Conservation (phyloP, 2,329 filamentous ascomycete species). For the Cordyceps javanica region DNA sequence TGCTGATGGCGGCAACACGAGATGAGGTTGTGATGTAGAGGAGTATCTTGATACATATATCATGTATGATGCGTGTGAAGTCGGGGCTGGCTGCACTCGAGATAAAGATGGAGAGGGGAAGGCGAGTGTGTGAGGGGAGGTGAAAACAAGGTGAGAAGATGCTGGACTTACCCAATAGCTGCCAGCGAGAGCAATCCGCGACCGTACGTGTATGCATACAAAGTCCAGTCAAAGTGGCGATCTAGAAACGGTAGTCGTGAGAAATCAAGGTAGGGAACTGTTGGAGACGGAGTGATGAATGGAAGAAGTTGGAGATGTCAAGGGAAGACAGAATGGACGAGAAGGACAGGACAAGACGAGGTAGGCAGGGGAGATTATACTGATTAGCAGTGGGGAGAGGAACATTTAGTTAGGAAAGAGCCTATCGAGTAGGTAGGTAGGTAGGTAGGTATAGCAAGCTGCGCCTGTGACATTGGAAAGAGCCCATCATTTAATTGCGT, state of each 20-base stretch:
- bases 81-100: background rate
- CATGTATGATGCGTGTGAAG: background rate
- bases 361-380: background rate
- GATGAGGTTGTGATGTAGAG: background rate
- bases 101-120: background rate
- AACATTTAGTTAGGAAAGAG: background rate
- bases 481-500: background rate
- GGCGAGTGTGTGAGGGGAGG: background rate
- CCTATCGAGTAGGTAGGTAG: background rate
- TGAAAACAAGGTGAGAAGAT: constrained; percentile 9
- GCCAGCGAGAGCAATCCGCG: constrained; percentile 27
- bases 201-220: constrained; percentile 33
- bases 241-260: constrained; percentile 1
- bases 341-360: background rate
- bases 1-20: background rate
- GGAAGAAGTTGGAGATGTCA: constrained; percentile 8
- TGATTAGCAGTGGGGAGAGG: too few relatives aligned
- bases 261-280: constrained; percentile 10
- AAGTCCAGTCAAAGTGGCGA: constrained; percentile 16
- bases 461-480: background rate
- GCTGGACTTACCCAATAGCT: constrained; percentile 18
- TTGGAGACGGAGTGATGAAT: constrained; percentile 5
- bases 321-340: background rate
- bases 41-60: background rate
- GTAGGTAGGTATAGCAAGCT: background rate